Percentiles rank a stretch among this genome's conserved stretches.
These are phyloP conservation scores for Phaeoacremonium minimum DNA, from an alignment of 2,329 filamentous ascomycete species.

Conservation along the genomic window DNA sequence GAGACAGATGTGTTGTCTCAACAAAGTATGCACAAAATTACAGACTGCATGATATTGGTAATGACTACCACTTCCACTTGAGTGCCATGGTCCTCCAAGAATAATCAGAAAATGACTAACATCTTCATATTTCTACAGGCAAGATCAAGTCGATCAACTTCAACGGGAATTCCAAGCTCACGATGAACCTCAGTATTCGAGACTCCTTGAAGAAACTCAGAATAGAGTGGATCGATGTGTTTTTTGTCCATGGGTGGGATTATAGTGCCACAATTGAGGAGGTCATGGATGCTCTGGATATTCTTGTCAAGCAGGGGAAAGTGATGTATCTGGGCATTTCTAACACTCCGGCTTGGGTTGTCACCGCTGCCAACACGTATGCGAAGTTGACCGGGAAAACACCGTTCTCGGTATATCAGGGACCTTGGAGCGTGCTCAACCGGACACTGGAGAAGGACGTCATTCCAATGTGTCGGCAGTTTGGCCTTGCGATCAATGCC, in stretches of 20 bases:
- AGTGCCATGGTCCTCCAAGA: too few species aligned
- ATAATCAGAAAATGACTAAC: too few species aligned
- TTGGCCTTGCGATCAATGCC: conserved; percentile 1
- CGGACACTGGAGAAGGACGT: conserved; percentile 17
- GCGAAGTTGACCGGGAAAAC: conserved; percentile 66
- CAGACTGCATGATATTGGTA: neutral
- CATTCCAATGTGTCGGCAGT: conserved; percentile 14
- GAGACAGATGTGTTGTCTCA: conserved; percentile 42
- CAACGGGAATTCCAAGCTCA: conserved; percentile 1
- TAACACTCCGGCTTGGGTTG: conserved; percentile 1
- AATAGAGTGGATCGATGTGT: conserved; percentile 2
- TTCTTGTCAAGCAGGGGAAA: conserved; percentile 55
- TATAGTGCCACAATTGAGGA: conserved; percentile 61
- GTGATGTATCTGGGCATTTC: conserved; percentile 62
- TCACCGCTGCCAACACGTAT: conserved; percentile 60
- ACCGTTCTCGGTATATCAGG: conserved; percentile 67
- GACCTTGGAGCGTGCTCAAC: conserved; percentile 49
- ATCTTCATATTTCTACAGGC: neutral
- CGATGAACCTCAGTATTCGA: conserved; percentile 1
- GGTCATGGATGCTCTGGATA: conserved; percentile 64
- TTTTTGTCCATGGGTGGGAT: conserved; percentile 66
- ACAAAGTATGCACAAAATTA: conserved; percentile 37
- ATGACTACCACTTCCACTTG: neutral
- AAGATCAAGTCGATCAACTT: neutral
- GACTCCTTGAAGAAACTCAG: conserved; percentile 2